Evolutionary conservation across 2,329 filamentous ascomycete genomes (phyloP).

Genomic region (Cryphonectria carpinicola): DNA sequence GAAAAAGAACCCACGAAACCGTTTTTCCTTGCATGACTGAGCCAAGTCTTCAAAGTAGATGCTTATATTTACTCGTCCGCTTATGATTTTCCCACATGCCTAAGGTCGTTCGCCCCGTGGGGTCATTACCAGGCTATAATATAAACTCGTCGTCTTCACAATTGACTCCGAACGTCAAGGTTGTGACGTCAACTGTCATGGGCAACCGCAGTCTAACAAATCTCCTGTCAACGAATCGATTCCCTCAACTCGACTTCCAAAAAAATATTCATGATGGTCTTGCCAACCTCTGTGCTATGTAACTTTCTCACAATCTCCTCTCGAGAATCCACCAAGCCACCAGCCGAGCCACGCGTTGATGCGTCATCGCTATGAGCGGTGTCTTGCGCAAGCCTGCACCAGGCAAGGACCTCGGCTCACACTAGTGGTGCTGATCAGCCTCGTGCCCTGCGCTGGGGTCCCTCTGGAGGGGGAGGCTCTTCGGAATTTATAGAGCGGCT

Average conservation of each 20-base stretch:
- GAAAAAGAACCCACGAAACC: too few relatives aligned
- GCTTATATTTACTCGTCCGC: background rate
- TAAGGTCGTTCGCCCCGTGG: background rate
- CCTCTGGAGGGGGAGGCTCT: background rate
- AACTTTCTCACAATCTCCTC: background rate
- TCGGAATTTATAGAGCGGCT: background rate
- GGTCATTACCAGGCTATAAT: background rate
- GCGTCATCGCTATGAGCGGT: background rate
- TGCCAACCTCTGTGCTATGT: background rate
- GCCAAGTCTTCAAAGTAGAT: background rate
- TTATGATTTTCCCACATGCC: background rate
- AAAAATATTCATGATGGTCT: background rate
- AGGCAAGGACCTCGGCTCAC: background rate
- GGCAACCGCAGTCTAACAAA: background rate
- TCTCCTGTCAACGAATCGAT: background rate
- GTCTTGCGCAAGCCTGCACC: background rate
- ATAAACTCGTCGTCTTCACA: background rate
- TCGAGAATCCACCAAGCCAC: background rate
- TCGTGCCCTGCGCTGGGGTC: background rate
- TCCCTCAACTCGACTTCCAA: background rate
- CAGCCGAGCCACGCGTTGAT: background rate
- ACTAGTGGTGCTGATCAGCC: conserved; percentile 3
- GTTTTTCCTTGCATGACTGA: background rate
- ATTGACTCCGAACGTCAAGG: background rate
- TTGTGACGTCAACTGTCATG: background rate